Evolutionary conservation across 306 rosid genomes (phyloP), one percentile per base, ranked within the genome.

Genomic region (Inga leiocalycina): DNA sequence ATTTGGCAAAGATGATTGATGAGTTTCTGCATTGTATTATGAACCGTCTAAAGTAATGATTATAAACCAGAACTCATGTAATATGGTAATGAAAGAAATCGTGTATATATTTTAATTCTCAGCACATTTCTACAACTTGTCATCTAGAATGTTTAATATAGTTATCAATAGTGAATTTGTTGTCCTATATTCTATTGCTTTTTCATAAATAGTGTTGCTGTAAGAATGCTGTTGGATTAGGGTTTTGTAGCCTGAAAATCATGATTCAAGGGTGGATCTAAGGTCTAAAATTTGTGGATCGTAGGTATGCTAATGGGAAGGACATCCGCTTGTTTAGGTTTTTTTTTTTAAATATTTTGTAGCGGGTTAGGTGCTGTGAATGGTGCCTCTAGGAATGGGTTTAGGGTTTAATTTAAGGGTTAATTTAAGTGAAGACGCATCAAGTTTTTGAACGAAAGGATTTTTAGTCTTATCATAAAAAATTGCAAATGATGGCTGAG

Each of bases 41-140:
- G 79, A 49, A 72, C 61, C 48, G 44, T 72, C 62, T 66, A 34
- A 62, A 62, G 34, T 6, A 30, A 77, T 82, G 66, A 77, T 76
- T 45, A 27, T 16, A 11, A 72, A 24, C 43, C 34, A 19, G 17
- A 10, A 61, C 67, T 34, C 19, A 64, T 30, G 14, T 37, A 37
- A 37, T 37, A 37, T 37, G 41, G 41, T 37, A 37, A 37, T 37
- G 41, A 37, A 37, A 37, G 41, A 37, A 37, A 6, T 37, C 41
- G 41, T 37, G 41, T 6, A 39, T 6, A 39, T 39, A 39, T 39
- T 39, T 39, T 39, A 39, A 39, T 39, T 39, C 8, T 39, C 43
- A 39, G 8, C 43, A 39, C 43, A 5, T 39, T 5, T 39, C 20
- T 44, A 10, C 2, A 44, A 44, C 48, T 44, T 44, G 48, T 44